Evolutionary conservation across 139 green algal species (phyloP).

Genomic region (Chlamydomonas incerta): DNA sequence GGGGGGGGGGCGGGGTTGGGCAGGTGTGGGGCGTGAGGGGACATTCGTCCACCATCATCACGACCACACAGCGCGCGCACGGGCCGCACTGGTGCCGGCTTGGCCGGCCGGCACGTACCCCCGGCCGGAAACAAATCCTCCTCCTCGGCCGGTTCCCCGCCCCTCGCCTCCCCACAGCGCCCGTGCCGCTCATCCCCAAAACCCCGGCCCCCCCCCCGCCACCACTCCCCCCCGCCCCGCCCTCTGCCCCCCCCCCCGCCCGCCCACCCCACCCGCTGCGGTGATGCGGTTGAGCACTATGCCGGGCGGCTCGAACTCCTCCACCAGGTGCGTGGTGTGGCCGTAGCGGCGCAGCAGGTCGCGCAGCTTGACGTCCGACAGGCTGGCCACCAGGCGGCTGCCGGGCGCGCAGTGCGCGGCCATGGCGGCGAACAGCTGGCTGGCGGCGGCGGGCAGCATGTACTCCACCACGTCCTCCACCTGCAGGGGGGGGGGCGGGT

Average conservation of each 20-base stretch:
- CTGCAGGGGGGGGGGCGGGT: not conserved
- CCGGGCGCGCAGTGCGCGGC: constrained; percentile 31
- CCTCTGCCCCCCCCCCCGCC: not conserved
- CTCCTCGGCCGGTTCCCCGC: too few species aligned
- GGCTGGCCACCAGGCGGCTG: constrained; percentile 32
- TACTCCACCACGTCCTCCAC: constrained; percentile 60
- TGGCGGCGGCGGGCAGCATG: constrained; percentile 46
- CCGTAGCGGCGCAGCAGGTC: constrained; percentile 56
- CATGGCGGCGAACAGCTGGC: constrained; percentile 46
- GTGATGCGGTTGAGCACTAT: constrained; percentile 51
- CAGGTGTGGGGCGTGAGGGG: too few species aligned
- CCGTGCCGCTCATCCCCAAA: not conserved
- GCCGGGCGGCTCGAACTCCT: constrained; percentile 53
- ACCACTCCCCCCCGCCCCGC: not conserved
- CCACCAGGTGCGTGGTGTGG: constrained; percentile 51
- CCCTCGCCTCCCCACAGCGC: too few species aligned
- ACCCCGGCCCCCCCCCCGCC: not conserved
- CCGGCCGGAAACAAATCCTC: too few species aligned
- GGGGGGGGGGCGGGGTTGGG: not conserved
- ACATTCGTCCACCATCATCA: too few species aligned
- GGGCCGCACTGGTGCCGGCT: too few species aligned
- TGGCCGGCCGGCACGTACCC: too few species aligned
- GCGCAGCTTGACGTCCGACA: constrained; percentile 48
- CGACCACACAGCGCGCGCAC: too few species aligned
- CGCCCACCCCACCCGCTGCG: not conserved